These are phyloP conservation scores for Ceratocystiopsis sp. DNA, from an alignment of 2,329 filamentous ascomycete genomes.

Conservation along the genomic window DNA sequence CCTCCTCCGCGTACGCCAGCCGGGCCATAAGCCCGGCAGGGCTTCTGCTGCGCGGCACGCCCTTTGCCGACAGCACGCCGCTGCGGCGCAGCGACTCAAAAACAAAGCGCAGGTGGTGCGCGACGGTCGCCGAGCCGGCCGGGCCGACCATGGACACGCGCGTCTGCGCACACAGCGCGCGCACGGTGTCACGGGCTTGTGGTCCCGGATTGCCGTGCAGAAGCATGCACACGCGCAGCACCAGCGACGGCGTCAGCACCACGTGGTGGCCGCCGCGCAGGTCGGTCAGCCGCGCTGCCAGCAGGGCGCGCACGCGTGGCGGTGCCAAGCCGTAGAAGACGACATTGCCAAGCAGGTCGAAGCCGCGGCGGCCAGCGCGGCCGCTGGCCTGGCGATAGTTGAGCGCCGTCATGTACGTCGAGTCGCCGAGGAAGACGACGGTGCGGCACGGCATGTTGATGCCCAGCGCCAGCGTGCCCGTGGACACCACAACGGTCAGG, in stretches of 20 bases:
- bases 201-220: conserved; percentile 42
- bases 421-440: conserved; percentile 60
- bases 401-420: conserved; percentile 53
- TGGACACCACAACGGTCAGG: conserved; percentile 54
- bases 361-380: conserved; percentile 63
- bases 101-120: conserved; percentile 64
- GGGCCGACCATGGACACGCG: conserved; percentile 54
- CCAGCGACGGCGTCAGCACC: conserved; percentile 55
- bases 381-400: conserved; percentile 65
- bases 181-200: conserved; percentile 43
- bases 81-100: conserved; percentile 63
- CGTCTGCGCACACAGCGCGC: conserved; percentile 51
- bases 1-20: conserved; percentile 64
- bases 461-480: conserved; percentile 58
- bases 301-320: conserved; percentile 47
- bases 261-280: conserved; percentile 51
- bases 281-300: conserved; percentile 57
- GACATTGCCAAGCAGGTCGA: conserved; percentile 66
- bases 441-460: conserved; percentile 79
- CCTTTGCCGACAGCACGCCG: conserved; percentile 41
- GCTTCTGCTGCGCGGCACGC: conserved; percentile 41
- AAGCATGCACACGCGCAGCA: conserved; percentile 51
- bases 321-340: conserved; percentile 52
- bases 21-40: conserved; percentile 55
- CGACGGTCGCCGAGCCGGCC: conserved; percentile 48